Evolutionary conservation across 2,329 filamentous ascomycete genomes (phyloP), one percentile per base, ranked within the genome.

Genomic region (Ascochyta clinopodiicola): DNA sequence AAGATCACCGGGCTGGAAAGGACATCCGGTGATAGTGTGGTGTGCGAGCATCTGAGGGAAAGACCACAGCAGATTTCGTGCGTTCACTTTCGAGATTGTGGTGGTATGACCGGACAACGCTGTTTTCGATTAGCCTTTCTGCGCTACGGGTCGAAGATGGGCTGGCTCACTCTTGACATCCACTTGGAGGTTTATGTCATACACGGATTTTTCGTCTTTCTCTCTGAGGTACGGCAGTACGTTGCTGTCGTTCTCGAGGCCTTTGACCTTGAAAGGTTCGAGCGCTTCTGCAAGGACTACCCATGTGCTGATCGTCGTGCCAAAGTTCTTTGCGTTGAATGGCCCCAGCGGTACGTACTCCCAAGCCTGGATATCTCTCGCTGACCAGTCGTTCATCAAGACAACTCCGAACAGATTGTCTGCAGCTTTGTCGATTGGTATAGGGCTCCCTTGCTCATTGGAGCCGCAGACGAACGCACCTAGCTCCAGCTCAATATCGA

Each of bases 341-440:
- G 91, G 91, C 0, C 91, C 91, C 7, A 94, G 78, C 0, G 91
- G 91, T 8, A 93, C 83, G 63, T 93, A 93, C 75, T 96, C 91
- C 90, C 90, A 95, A 0, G 84, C 84, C 71, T 96, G 91, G 44
- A 95, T 88, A 65, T 95, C 91, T 60, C 91, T 81, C 4, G 91
- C 91, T 50, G 88, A 91, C 91, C 91, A 96, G 75, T 96, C 91
- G 65, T 96, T 96, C 81, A 96, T 84, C 53, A 96, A 76, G 0
- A 95, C 91, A 24, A 91, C 81, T 13, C 91, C 91, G 68, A 95
- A 95, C 25, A 96, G 81, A 66, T 87, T 82, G 17, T 90, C 83
- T 48, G 88, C 86, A 0, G 91, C 91, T 39, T 88, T 78, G 2
- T 79, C 76, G 21, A 93, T 83, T 0, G 80, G 75, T 19, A 95